Percentiles rank a stretch among this genome's conserved stretches.
Evolutionary conservation across 257 asterid genomes (phyloP).

Genomic region (Scutellaria baicalensis): DNA sequence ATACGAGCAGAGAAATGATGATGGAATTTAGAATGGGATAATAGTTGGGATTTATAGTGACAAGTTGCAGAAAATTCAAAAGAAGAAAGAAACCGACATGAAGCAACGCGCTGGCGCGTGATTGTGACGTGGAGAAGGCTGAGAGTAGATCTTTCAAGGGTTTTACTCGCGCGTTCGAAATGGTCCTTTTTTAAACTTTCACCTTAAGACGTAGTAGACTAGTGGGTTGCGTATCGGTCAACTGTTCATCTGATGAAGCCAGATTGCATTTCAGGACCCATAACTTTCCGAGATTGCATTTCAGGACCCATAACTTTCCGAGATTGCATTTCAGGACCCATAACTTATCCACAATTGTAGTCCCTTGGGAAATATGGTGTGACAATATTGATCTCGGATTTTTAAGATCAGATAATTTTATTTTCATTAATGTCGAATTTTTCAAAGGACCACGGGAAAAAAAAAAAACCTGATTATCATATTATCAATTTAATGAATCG

Average conservation of each 20-base stretch:
- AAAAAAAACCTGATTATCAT: too few species aligned
- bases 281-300: not conserved
- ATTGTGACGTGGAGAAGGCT: not conserved
- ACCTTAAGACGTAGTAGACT: too few species aligned
- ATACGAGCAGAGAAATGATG: not conserved
- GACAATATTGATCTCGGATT: too few species aligned
- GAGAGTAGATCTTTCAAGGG: not conserved
- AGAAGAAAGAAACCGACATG: slow-evolving; percentile 6
- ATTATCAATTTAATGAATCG: too few species aligned
- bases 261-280: not conserved
- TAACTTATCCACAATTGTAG: too few species aligned
- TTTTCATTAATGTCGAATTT: too few species aligned
- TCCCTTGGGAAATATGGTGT: too few species aligned
- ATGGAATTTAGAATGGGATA: not conserved
- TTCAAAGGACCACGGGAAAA: too few species aligned
- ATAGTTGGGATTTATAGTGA: not conserved
- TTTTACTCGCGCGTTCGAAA: not conserved
- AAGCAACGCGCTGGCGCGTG: slow-evolving; percentile 25
- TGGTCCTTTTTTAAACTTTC: not conserved
- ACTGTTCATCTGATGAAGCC: not conserved
- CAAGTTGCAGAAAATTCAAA: not conserved
- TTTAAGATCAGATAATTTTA: too few species aligned
- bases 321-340: not conserved
- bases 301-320: not conserved
- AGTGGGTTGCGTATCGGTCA: slow-evolving; percentile 14